phyloP scores from a whole-genome alignment of 192 early-diverging fungal genomes.

The Martensiomyces pterosporus region DNA sequence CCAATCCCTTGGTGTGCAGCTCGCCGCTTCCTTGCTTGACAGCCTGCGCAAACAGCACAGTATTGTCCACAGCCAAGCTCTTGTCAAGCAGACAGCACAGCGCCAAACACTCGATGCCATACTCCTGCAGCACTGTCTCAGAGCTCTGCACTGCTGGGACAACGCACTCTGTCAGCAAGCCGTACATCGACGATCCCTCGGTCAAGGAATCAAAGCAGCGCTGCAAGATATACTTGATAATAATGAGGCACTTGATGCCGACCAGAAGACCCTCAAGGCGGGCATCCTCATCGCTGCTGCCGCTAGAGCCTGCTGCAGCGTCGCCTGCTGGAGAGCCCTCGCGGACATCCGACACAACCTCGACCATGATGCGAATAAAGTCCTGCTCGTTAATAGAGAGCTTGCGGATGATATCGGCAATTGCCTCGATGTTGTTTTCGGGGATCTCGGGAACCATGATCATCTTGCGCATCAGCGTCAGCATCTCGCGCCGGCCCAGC shows the following conservation, averaged over 20 bases:
- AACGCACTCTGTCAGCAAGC: conserved; percentile 66
- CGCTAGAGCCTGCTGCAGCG: too few species aligned
- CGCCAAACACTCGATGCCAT: conserved; percentile 79
- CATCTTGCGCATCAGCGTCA: conserved; percentile 73
- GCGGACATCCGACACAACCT: conserved; percentile 78
- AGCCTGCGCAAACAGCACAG: conserved; percentile 67
- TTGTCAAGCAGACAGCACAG: conserved; percentile 75
- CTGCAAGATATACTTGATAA: conserved; percentile 67
- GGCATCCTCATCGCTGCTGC: conserved; percentile 24
- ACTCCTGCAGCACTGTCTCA: conserved; percentile 65
- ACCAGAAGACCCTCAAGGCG: conserved; percentile 53
- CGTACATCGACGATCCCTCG: conserved; percentile 71
- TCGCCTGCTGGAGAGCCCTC: conserved; percentile 38
- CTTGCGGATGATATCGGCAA: conserved; percentile 72
- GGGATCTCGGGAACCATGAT: conserved; percentile 69
- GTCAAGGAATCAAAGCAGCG: conserved; percentile 62
- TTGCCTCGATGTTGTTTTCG: conserved; percentile 68
- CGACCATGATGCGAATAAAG: conserved; percentile 80
- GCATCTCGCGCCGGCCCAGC: conserved; percentile 78
- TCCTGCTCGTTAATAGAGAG: conserved; percentile 79
- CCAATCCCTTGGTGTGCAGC: conserved; percentile 63
- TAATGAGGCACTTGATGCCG: conserved; percentile 60
- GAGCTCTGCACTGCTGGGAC: conserved; percentile 66
- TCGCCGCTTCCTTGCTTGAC: conserved; percentile 48
- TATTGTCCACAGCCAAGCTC: conserved; percentile 67